phyloP scores from a whole-genome alignment of 2,329 filamentous ascomycete species.

The Cordyceps tenuipes region DNA sequence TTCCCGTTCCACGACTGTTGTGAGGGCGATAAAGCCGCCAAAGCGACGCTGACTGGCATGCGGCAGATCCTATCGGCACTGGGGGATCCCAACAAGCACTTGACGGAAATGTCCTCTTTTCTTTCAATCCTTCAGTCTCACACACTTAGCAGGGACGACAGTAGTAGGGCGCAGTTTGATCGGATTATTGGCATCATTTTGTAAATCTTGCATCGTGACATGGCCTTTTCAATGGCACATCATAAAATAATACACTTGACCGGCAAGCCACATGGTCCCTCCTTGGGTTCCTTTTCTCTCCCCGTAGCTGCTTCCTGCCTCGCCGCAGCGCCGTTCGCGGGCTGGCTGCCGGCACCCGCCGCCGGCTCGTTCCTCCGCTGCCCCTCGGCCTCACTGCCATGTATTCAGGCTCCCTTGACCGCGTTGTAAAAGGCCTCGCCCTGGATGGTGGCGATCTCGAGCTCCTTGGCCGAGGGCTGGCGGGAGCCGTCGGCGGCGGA shows the following conservation, averaged over 20 bases:
- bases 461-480: slow-evolving; percentile 66
- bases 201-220: neutral
- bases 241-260: slow-evolving; percentile 63
- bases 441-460: slow-evolving; percentile 72
- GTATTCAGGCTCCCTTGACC: slow-evolving; percentile 63
- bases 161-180: neutral
- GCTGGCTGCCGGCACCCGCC: slow-evolving; percentile 3
- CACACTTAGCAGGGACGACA: too few relatives aligned
- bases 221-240: neutral
- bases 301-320: slow-evolving; percentile 17
- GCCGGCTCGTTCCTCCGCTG: too few relatives aligned
- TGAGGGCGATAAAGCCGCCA: too few relatives aligned
- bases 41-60: too few relatives aligned
- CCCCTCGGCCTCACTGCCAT: slow-evolving; percentile 42
- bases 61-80: too few relatives aligned
- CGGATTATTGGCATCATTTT: neutral
- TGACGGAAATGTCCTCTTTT: too few relatives aligned
- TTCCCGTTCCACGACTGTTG: too few relatives aligned
- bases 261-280: slow-evolving; percentile 71
- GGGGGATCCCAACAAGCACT: too few relatives aligned
- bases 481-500: slow-evolving; percentile 71
- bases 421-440: slow-evolving; percentile 77
- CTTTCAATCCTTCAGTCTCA: too few relatives aligned
- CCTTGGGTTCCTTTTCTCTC: slow-evolving; percentile 41
- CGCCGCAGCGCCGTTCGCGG: slow-evolving; percentile 14